Evolutionary conservation across 768 basidiomycete species (phyloP).

Genomic region (Mycena latifolia): DNA sequence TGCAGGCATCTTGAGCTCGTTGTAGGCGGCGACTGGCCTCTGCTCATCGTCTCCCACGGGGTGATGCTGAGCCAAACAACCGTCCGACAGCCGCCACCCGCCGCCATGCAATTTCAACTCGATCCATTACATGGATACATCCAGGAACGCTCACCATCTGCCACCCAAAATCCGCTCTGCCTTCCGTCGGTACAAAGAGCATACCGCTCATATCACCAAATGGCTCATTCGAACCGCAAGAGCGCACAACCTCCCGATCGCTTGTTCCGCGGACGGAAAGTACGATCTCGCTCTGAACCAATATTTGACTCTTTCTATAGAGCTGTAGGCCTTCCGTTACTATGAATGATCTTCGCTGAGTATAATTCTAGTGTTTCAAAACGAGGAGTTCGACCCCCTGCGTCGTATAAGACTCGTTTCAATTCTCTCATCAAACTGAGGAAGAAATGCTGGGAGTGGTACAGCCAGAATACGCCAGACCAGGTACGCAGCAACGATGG

Average conservation of each 20-base stretch:
- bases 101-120: not conserved
- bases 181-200: not conserved
- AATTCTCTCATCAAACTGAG: conserved; percentile 21
- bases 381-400: not conserved
- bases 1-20: conserved; percentile 40
- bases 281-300: conserved; percentile 1
- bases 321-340: not conserved
- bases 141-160: not conserved
- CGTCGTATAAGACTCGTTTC: not conserved
- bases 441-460: conserved; percentile 15
- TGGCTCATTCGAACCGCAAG: conserved; percentile 13
- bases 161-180: not conserved
- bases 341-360: not conserved
- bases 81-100: not conserved
- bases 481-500: not conserved
- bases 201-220: not conserved
- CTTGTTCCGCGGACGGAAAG: not conserved
- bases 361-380: not conserved
- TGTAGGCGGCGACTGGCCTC: conserved; percentile 25
- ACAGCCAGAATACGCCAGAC: not conserved
- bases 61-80: conserved; percentile 32
- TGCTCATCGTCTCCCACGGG: conserved; percentile 31
- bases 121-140: not conserved
- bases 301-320: conserved; percentile 2
- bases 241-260: not conserved